Evolutionary conservation across 177 flowering plant genomes (phyloP).

Genomic region (Vitis hybrid): DNA sequence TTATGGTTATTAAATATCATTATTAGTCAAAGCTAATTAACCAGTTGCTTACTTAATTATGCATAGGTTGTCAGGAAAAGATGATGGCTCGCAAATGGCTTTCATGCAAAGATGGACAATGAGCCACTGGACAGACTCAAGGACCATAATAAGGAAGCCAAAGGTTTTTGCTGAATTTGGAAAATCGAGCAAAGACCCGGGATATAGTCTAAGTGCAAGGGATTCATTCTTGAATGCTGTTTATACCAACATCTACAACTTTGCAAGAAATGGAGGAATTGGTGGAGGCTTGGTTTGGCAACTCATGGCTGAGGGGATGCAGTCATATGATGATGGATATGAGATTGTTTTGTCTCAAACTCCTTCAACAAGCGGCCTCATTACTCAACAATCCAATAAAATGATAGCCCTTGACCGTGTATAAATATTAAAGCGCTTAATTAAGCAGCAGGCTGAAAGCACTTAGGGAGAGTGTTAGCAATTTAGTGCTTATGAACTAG

Average conservation of each 20-base stretch:
- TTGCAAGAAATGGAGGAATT: constrained; percentile 44
- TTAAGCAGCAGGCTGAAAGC: too few species aligned
- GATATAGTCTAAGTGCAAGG: constrained; percentile 30
- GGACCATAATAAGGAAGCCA: constrained; percentile 49
- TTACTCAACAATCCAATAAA: constrained; percentile 41
- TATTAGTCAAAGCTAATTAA: too few species aligned
- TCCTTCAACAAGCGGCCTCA: constrained; percentile 36
- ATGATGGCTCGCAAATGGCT: constrained; percentile 32
- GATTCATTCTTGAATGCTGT: constrained; percentile 34
- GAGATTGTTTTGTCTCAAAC: constrained; percentile 44
- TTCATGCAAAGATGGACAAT: constrained; percentile 58
- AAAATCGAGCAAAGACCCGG: constrained; percentile 50
- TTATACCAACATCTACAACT: constrained; percentile 38
- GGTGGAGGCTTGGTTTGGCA: constrained; percentile 77
- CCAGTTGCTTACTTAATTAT: neutral
- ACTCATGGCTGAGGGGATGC: constrained; percentile 60
- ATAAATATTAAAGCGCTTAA: too few species aligned
- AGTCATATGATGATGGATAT: constrained; percentile 61
- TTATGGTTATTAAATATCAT: too few species aligned
- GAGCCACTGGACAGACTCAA: constrained; percentile 49
- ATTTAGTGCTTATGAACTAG: too few species aligned
- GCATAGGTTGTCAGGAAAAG: constrained; percentile 47
- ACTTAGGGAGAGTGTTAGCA: too few species aligned
- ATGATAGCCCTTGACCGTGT: constrained; percentile 27
- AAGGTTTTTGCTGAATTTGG: constrained; percentile 61